phyloP scores from a whole-genome alignment of 352 stramenopile species.

The Phytophthora multivora region DNA sequence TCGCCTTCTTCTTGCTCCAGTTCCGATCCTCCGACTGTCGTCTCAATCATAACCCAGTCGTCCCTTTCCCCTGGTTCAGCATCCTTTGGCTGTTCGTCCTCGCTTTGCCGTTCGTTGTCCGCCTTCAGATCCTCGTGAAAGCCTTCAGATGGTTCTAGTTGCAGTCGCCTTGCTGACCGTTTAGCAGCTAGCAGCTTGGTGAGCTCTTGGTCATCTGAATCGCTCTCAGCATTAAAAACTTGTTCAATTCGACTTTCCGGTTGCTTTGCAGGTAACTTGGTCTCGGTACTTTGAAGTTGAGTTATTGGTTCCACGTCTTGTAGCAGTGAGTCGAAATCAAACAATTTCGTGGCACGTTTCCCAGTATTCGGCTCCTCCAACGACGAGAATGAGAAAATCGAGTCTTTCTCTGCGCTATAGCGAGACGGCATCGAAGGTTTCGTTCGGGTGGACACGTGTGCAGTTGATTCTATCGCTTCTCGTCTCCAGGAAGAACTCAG shows the following conservation, averaged over 20 bases:
- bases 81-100: not conserved
- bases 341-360: conserved; percentile 29
- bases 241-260: not conserved
- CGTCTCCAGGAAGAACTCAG: conserved; percentile 33
- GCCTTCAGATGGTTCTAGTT: not conserved
- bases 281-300: not conserved
- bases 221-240: conserved; percentile 2
- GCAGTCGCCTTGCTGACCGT: conserved; percentile 25
- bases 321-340: conserved; percentile 67
- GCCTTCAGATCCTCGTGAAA: not conserved
- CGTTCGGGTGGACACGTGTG: not conserved
- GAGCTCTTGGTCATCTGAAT: conserved; percentile 34
- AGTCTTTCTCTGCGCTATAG: conserved; percentile 6
- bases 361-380: not conserved
- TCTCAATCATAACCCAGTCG: conserved; percentile 13
- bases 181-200: conserved; percentile 36
- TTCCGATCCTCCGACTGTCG: not conserved
- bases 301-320: conserved; percentile 16
- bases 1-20: not conserved
- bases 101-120: not conserved
- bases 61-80: conserved; percentile 5
- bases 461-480: conserved; percentile 3
- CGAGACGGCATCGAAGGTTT: not conserved
- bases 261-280: not conserved
- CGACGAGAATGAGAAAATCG: conserved; percentile 40